Conservation (phyloP, 2,329 filamentous ascomycete genomes). For the Fusarium sp. region DNA sequence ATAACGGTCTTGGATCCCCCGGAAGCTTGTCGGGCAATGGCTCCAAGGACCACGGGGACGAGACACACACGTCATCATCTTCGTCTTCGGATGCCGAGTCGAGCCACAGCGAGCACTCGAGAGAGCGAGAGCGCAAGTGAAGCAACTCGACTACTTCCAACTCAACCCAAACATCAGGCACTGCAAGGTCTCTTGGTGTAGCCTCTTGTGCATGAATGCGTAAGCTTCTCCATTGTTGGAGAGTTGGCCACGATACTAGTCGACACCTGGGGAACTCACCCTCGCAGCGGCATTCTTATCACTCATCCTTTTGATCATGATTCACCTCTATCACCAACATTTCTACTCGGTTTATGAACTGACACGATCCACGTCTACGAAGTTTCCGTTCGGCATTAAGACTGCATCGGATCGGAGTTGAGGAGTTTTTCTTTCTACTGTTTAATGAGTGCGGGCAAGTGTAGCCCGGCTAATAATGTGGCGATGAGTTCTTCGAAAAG, state of each 20-base stretch:
- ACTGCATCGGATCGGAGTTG: slow-evolving; percentile 49
- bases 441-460: slow-evolving; percentile 29
- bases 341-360: slow-evolving; percentile 38
- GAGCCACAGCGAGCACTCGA: slow-evolving; percentile 44
- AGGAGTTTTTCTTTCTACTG: slow-evolving; percentile 40
- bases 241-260: not conserved
- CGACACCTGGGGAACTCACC: not conserved
- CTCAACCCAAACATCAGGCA: not conserved
- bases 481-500: slow-evolving; percentile 9
- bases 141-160: not conserved
- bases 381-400: slow-evolving; percentile 42
- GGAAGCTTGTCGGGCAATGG: slow-evolving; percentile 51
- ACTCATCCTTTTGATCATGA: slow-evolving; percentile 8
- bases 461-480: slow-evolving; percentile 37
- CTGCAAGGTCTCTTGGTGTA: not conserved
- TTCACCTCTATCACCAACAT: slow-evolving; percentile 21
- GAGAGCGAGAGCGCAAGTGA: slow-evolving; percentile 38
- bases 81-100: slow-evolving; percentile 52
- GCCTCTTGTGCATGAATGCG: not conserved
- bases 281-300: not conserved
- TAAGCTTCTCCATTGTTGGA: not conserved
- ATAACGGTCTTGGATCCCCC: slow-evolving; percentile 56
- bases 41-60: slow-evolving; percentile 48
- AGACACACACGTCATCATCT: slow-evolving; percentile 47
- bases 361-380: slow-evolving; percentile 37